Percentiles rank a stretch among this genome's conserved stretches.
phyloP scores from a whole-genome alignment of 2,329 filamentous ascomycete species.

The Orbilia javanica region DNA sequence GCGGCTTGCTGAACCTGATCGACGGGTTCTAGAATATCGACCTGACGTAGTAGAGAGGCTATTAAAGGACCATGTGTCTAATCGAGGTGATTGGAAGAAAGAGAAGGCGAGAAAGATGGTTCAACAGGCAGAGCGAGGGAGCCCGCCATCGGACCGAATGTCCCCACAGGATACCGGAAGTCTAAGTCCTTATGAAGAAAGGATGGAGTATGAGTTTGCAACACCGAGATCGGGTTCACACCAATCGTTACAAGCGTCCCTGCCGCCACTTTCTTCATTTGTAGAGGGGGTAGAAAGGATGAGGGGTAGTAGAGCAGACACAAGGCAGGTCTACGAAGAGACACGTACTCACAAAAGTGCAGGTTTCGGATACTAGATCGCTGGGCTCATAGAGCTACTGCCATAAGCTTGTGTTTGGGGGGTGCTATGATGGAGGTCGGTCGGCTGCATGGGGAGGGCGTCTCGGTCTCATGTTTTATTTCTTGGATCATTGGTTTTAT shows the following conservation, averaged over 20 bases:
- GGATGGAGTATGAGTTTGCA: slow-evolving; percentile 43
- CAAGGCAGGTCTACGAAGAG: slow-evolving; percentile 11
- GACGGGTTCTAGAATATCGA: slow-evolving; percentile 44
- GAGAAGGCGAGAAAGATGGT: slow-evolving; percentile 50
- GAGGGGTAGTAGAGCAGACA: slow-evolving; percentile 13
- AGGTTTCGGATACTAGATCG: slow-evolving; percentile 38
- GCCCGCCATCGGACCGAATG: slow-evolving; percentile 30
- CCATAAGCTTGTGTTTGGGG: background rate
- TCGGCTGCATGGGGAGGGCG: slow-evolving; percentile 50
- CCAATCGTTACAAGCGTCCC: slow-evolving; percentile 26
- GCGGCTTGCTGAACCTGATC: slow-evolving; percentile 48
- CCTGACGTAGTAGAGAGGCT: slow-evolving; percentile 53
- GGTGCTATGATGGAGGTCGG: slow-evolving; percentile 12
- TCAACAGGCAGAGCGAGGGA: slow-evolving; percentile 33
- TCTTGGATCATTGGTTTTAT: slow-evolving; percentile 9
- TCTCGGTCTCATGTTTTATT: slow-evolving; percentile 22
- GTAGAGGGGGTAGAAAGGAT: slow-evolving; percentile 50
- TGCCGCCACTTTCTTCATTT: slow-evolving; percentile 43
- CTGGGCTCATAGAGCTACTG: background rate
- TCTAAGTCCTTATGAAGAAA: slow-evolving; percentile 38
- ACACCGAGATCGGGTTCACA: slow-evolving; percentile 27
- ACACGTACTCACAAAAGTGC: slow-evolving; percentile 22
- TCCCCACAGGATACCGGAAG: slow-evolving; percentile 34
- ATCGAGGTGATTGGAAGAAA: slow-evolving; percentile 54
- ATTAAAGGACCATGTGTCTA: slow-evolving; percentile 53